phyloP scores from a whole-genome alignment of 2,329 filamentous ascomycete species.

The Colletotrichum caudatum region DNA sequence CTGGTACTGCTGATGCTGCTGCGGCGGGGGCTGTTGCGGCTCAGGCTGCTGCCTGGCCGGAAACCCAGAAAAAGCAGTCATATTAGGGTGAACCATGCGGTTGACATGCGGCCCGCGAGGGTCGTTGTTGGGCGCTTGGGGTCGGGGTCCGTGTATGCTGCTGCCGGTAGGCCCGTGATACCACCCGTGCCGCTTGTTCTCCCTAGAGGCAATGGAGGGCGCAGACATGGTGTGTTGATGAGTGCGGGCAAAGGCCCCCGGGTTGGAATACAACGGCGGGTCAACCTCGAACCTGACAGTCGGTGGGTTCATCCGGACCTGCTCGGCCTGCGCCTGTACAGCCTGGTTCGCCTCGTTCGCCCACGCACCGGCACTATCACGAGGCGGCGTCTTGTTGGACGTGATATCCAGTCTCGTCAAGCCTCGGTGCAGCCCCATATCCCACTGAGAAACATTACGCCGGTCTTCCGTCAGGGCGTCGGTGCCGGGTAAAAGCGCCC shows the following conservation, averaged over 20 bases:
- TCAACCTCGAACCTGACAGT: slow-evolving; percentile 68
- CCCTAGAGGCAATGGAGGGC: slow-evolving; percentile 67
- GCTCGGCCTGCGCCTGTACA: slow-evolving; percentile 67
- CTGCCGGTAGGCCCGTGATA: slow-evolving; percentile 68
- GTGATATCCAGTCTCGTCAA: slow-evolving; percentile 76
- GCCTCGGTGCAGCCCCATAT: slow-evolving; percentile 74
- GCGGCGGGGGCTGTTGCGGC: slow-evolving; percentile 42
- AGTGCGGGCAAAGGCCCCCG: slow-evolving; percentile 30
- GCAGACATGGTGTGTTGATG: slow-evolving; percentile 73
- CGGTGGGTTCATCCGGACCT: slow-evolving; percentile 58
- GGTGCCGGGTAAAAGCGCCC: slow-evolving; percentile 49
- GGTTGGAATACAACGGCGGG: slow-evolving; percentile 47
- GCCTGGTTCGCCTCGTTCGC: slow-evolving; percentile 68
- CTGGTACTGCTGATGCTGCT: slow-evolving; percentile 39
- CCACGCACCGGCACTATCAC: slow-evolving; percentile 67
- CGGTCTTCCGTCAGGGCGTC: slow-evolving; percentile 58
- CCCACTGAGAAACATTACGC: slow-evolving; percentile 69
- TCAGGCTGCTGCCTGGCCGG: slow-evolving; percentile 53
- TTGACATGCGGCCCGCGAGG: slow-evolving; percentile 61
- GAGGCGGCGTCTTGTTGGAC: slow-evolving; percentile 59
- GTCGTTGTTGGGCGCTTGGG: slow-evolving; percentile 48
- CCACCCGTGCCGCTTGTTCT: slow-evolving; percentile 77
- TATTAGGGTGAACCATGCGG: slow-evolving; percentile 69
- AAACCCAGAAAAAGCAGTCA: slow-evolving; percentile 64
- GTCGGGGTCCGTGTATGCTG: slow-evolving; percentile 44